These are phyloP conservation scores for Candida awuae DNA, from an alignment of 805 yeast genomes.

Conservation along the genomic window DNA sequence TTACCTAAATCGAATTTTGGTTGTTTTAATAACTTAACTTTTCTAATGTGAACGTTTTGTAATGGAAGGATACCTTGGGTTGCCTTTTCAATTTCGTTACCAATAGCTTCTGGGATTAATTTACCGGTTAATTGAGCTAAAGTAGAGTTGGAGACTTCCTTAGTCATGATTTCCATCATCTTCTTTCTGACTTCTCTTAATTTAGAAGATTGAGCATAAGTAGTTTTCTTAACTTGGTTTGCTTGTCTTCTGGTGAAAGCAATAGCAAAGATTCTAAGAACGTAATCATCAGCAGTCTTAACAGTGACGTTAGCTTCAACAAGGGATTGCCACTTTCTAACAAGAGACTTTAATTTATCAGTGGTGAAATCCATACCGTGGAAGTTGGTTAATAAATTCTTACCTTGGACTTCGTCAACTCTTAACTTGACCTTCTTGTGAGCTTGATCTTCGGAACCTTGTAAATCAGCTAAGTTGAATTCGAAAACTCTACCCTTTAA, in stretches of 20 bases:
- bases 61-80: slow-evolving; percentile 93
- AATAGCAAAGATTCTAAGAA: slow-evolving; percentile 91
- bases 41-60: slow-evolving; percentile 98
- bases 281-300: slow-evolving; percentile 96
- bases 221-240: slow-evolving; percentile 94
- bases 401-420: slow-evolving; percentile 98
- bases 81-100: slow-evolving; percentile 96
- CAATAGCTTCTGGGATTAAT: slow-evolving; percentile 97
- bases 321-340: slow-evolving; percentile 98
- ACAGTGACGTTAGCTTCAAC: slow-evolving; percentile 98
- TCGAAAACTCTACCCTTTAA: slow-evolving; percentile 97
- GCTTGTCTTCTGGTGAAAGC: slow-evolving; percentile 98
- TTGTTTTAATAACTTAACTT: slow-evolving; percentile 96
- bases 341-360: slow-evolving; percentile 95
- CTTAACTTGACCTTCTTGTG: slow-evolving; percentile 96
- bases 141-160: slow-evolving; percentile 92
- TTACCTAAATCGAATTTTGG: slow-evolving; percentile 98
- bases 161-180: slow-evolving; percentile 92
- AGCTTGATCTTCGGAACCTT: slow-evolving; percentile 98
- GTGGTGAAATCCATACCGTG: slow-evolving; percentile 98
- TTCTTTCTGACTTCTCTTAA: slow-evolving; percentile 96
- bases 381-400: slow-evolving; percentile 97
- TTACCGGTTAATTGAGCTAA: slow-evolving; percentile 94
- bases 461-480: slow-evolving; percentile 93
- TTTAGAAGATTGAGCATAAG: slow-evolving; percentile 96